phyloP scores from a whole-genome alignment of 2,329 filamentous ascomycete genomes.

The Colletotrichum lentis region DNA sequence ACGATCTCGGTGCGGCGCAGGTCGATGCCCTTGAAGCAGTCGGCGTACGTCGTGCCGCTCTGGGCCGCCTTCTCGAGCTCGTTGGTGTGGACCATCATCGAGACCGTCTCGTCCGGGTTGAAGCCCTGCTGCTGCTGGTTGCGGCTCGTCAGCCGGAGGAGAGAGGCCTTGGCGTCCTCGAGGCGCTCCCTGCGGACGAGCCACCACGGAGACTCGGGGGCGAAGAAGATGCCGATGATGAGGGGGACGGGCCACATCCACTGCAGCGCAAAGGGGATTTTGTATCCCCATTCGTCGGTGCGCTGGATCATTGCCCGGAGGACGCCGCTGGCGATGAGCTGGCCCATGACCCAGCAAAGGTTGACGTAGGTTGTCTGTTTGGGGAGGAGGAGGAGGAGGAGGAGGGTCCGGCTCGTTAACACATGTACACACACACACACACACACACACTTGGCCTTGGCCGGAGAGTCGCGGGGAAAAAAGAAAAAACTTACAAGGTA shows the following conservation, averaged over 20 bases:
- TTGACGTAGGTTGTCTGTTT: slow-evolving; percentile 56
- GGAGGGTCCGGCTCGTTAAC: slow-evolving; percentile 36
- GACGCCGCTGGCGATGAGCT: slow-evolving; percentile 56
- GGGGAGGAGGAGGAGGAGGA: too few species aligned
- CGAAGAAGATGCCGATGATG: slow-evolving; percentile 52
- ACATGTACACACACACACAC: too few species aligned
- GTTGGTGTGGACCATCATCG: slow-evolving; percentile 62
- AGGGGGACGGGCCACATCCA: slow-evolving; percentile 60
- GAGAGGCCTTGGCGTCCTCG: slow-evolving; percentile 50
- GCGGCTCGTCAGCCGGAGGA: slow-evolving; percentile 50
- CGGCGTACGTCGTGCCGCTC: slow-evolving; percentile 53
- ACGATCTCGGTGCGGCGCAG: slow-evolving; percentile 57
- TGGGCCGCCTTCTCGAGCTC: slow-evolving; percentile 54
- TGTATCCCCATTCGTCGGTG: slow-evolving; percentile 54
- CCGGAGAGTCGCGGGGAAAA: too few species aligned
- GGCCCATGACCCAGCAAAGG: slow-evolving; percentile 60
- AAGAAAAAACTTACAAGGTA: slow-evolving; percentile 53
- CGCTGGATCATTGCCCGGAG: slow-evolving; percentile 51
- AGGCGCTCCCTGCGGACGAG: slow-evolving; percentile 53
- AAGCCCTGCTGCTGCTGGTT: slow-evolving; percentile 45
- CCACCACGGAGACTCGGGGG: slow-evolving; percentile 62
- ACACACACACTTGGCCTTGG: too few species aligned
- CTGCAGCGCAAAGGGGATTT: slow-evolving; percentile 59
- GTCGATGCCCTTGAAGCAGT: slow-evolving; percentile 59
- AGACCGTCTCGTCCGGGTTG: slow-evolving; percentile 55